A percentile compares a stretch with the other conserved stretches of the same genome.
Conservation (phyloP, 305 asterid species). For the Solanum hybrid region DNA sequence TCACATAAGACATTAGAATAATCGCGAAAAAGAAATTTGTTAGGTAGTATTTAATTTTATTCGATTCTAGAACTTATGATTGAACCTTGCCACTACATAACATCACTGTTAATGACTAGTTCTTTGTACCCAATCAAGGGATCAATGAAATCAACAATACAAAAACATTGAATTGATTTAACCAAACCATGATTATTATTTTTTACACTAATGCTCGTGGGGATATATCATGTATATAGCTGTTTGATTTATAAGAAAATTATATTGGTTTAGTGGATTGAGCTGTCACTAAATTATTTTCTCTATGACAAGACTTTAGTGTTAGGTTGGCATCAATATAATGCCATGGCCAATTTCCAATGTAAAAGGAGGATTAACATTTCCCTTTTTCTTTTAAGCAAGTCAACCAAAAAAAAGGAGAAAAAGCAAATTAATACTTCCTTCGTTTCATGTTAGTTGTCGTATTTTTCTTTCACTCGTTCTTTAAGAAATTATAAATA, state of each 20-base stretch:
- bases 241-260: background rate
- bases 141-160: background rate
- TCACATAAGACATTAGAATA: background rate
- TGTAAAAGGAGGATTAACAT: background rate
- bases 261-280: background rate
- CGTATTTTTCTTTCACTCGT: background rate
- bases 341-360: background rate
- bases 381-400: background rate
- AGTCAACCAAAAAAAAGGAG: background rate
- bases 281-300: constrained; percentile 14
- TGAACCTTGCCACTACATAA: background rate
- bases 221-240: background rate
- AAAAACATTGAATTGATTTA: background rate
- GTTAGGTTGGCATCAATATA: constrained; percentile 4
- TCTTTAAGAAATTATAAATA: background rate
- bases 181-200: background rate
- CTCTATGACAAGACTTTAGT: background rate
- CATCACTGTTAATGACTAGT: constrained; percentile 3
- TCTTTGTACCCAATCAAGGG: constrained; percentile 1
- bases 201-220: background rate
- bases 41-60: background rate
- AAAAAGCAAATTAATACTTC: background rate
- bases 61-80: background rate
- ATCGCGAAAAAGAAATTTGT: background rate
- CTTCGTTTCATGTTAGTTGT: background rate